Conservation (phyloP, 2,329 filamentous ascomycete species). For the Fusarium brevicatenulatum region DNA sequence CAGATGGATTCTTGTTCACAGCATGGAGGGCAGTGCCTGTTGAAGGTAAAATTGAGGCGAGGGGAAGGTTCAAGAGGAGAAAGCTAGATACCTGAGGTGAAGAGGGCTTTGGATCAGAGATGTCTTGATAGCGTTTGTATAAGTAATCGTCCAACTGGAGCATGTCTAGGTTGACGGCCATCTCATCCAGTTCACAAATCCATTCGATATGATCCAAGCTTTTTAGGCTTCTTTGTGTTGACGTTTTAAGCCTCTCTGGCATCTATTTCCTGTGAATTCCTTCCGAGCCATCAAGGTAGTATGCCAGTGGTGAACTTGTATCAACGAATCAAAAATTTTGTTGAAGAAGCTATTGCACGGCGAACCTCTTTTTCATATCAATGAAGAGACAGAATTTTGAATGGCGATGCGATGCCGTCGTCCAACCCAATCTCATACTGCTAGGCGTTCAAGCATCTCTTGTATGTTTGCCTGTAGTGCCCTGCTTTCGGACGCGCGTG, state of each 20-base stretch:
- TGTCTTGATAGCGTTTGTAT: slow-evolving; percentile 1
- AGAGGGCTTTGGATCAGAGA: neutral
- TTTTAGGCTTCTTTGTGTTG: too few species aligned
- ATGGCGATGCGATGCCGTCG: neutral
- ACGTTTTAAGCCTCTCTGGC: too few species aligned
- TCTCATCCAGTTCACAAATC: neutral
- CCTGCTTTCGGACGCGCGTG: neutral
- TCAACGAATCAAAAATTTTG: neutral
- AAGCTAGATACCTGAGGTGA: slow-evolving; percentile 58
- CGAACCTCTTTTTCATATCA: neutral
- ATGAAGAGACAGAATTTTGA: neutral
- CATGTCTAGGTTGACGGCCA: neutral
- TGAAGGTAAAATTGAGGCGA: slow-evolving; percentile 81
- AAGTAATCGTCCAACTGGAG: neutral
- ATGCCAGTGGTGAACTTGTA: neutral
- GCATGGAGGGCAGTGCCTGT: slow-evolving; percentile 83
- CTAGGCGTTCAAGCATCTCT: neutral
- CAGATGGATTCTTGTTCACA: slow-evolving; percentile 91
- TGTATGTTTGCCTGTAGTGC: neutral
- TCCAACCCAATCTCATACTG: neutral
- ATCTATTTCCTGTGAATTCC: neutral
- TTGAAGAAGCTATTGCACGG: too few species aligned
- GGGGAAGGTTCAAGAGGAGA: slow-evolving; percentile 80
- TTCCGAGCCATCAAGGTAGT: neutral
- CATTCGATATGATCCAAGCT: neutral